A percentile compares a stretch with the other conserved stretches of the same genome.
phyloP scores from a whole-genome alignment of 23 red algal genomes.

The Gracilaria vermiculophylla region DNA sequence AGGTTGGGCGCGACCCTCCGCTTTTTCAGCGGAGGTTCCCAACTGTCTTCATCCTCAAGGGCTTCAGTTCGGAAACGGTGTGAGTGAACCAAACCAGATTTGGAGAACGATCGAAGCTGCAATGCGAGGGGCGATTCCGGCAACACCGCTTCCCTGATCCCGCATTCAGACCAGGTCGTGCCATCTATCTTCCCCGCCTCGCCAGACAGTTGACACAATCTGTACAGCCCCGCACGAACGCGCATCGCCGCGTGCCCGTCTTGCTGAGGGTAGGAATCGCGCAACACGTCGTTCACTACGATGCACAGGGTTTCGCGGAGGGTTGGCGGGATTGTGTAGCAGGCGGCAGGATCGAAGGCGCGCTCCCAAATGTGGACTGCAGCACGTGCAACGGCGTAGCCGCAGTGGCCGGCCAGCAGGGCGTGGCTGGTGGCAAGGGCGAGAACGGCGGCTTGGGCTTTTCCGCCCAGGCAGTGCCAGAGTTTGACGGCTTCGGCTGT shows the following conservation, averaged over 20 bases:
- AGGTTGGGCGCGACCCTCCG: neutral
- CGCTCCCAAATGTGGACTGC: conserved; percentile 26
- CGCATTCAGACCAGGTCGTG: conserved; percentile 18
- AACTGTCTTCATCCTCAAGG: neutral
- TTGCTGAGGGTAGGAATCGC: neutral
- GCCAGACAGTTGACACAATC: neutral
- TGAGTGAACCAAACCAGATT: conserved; percentile 6
- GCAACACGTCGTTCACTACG: neutral
- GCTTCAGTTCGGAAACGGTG: neutral
- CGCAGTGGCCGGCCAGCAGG: conserved; percentile 10
- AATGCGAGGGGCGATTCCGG: neutral
- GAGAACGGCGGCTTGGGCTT: conserved; percentile 5
- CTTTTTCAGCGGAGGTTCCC: neutral
- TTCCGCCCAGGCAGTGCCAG: conserved; percentile 26
- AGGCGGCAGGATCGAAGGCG: conserved; percentile 23
- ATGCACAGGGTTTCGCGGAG: neutral
- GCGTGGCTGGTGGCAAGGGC: conserved; percentile 8
- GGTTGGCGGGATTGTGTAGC: neutral
- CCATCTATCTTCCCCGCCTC: neutral
- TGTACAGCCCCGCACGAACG: neutral
- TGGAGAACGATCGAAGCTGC: conserved; percentile 28
- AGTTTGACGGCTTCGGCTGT: conserved; percentile 10
- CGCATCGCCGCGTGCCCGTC: neutral
- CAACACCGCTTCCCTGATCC: conserved; percentile 11
- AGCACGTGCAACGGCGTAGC: conserved; percentile 6